Evolutionary conservation across 2,329 filamentous ascomycete species (phyloP).

Genomic region (Aspergillus niger): DNA sequence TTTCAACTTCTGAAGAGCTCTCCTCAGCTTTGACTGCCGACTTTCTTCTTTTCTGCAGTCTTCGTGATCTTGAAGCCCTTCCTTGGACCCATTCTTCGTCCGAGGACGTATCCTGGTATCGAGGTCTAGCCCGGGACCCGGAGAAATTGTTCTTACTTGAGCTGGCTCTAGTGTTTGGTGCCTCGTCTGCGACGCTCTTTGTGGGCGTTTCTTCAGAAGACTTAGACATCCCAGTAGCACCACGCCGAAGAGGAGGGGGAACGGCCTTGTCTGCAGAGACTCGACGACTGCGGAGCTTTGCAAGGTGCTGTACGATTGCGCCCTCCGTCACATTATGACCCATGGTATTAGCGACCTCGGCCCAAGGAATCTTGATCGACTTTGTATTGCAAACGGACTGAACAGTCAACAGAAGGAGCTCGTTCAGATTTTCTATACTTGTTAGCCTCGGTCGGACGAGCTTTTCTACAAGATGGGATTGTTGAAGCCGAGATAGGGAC

Average conservation of each 20-base stretch:
- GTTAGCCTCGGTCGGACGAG: slow-evolving; percentile 16
- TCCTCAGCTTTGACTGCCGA: not conserved
- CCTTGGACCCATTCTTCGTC: slow-evolving; percentile 12
- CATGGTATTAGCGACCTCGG: slow-evolving; percentile 42
- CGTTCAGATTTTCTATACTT: slow-evolving; percentile 44
- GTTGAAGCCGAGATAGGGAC: not conserved
- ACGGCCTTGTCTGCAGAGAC: slow-evolving; percentile 34
- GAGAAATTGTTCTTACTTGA: not conserved
- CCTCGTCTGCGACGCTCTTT: not conserved
- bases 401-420: slow-evolving; percentile 44
- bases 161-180: not conserved
- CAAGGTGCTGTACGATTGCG: slow-evolving; percentile 50
- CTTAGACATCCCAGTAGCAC: slow-evolving; percentile 24
- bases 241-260: slow-evolving; percentile 45
- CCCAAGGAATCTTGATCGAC: slow-evolving; percentile 47
- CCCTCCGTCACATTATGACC: slow-evolving; percentile 45
- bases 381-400: slow-evolving; percentile 44
- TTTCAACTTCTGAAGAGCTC: not conserved
- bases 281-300: slow-evolving; percentile 46
- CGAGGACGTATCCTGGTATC: not conserved
- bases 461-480: not conserved
- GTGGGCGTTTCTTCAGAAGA: not conserved
- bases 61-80: not conserved
- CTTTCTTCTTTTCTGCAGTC: not conserved
- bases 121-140: not conserved